Evolutionary conservation across 768 basidiomycete species (phyloP), one percentile per base, ranked within the genome.

Genomic region (Suillus variegatus): DNA sequence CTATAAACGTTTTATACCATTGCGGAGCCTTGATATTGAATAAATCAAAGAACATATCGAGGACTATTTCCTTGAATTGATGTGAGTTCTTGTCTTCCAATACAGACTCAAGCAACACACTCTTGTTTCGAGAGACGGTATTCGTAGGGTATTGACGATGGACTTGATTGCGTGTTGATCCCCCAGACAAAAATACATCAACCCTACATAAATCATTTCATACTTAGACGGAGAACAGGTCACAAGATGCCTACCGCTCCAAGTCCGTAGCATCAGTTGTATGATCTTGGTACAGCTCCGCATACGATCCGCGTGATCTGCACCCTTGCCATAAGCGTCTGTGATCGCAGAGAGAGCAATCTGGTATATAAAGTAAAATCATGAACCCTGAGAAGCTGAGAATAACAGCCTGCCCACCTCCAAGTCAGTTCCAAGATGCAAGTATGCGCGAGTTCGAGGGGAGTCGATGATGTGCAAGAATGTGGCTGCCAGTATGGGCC

Each of bases 141-240:
- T 93, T 67, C 89, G 87, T 54, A 99, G 82, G 0, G 91, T 93
- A 70, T 95, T 86, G 38, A 99, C 84, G 38, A 98, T 78, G 6
- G 93, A 91, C 60, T 89, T 87, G 63, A 99, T 89, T 0, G 95
- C 94, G 41, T 87, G 82, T 82, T 92, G 91, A 69, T 93, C 88
- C 72, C 95, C 86, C 86, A 95, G 88, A 76, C 94, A 97, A 70
- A 97, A 89, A 75, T 97, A 98, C 85, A 98, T 89, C 32, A 99
- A 74, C 13, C 97, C 97, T 85, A 82, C 55, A 10, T 56, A 10
- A n/a, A 61, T 71, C 51, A 67, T 49, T 46, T n/a, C 32, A 32
- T n/a, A 63, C 56, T 49, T 57, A n/a, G 40, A 65, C 36, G 18
- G 10, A 43, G 22, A 38, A 63, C 20, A 63, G 57, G 46, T 12